Base-by-base conservation (phyloP, 2,329 filamentous ascomycete genomes). In the Monilinia vaccinii-corymbosi region DNA sequence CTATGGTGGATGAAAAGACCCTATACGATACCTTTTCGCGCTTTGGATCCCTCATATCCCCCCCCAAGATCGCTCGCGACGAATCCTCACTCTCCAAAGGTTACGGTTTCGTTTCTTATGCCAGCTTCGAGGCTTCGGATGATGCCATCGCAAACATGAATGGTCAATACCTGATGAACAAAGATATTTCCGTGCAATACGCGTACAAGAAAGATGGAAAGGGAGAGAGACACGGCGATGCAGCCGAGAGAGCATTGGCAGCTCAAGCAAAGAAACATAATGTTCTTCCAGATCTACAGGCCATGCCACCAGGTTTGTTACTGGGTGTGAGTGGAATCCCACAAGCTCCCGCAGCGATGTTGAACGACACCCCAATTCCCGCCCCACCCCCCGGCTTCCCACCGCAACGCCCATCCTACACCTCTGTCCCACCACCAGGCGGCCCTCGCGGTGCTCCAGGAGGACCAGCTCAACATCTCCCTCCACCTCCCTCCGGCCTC, bases 161-260 rank as follows among this genome's bases (percentile, higher is more conserved):
- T 73, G 91, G 91, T 56, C 92, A 97, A 76, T 97, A 94, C 75
- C 84, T 99, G 62, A 92, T 96, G 80, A 96, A 94, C 79, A 96
- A 96, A 77, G 89, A 96, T 74, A 88, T 97, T 68, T 89, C 88
- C 3, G 94, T 99, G 48, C 93, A 97, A 75, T 99, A 97, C 74
- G 94, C 94, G 44, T 97, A 96, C 82, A 99, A 99, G 81, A 97
- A 97, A 76, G 94, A 99, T 71, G 94, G 94, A 67, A 96, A 96
- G 77, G 93, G 93, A 68, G 93, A 97, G 76, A 81, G 94, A 61
- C 94, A 99, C 72, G 94, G 94, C 69, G 94, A 99, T 73, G 83
- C 91, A 68, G 94, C 94, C 34, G 94, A 99, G 76, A 82, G 94
- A 70, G 88, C 91, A 78, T 83, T 99, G 50, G 94, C 94, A 34